Conservation (phyloP, 345 rosid genomes). For the Jatropha curcas region DNA sequence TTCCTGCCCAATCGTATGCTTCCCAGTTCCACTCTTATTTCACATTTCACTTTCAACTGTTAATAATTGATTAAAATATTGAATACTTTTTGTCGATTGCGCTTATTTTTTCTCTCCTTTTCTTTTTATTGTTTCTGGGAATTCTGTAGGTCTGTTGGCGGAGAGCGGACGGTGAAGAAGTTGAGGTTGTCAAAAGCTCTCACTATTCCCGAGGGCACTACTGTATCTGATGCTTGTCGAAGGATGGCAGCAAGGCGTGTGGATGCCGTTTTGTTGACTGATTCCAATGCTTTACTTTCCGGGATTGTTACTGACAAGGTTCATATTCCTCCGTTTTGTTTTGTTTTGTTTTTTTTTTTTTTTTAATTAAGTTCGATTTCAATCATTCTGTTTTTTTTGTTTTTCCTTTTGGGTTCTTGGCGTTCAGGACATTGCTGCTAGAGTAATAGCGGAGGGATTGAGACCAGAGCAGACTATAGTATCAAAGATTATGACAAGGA, state of each 20-base stretch:
- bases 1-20: conserved; percentile 49
- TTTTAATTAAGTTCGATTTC: not conserved
- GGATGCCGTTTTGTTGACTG: conserved; percentile 84
- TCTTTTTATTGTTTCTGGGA: conserved; percentile 10
- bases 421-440: conserved; percentile 62
- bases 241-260: conserved; percentile 96
- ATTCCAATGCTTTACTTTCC: conserved; percentile 83
- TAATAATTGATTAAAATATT: no score
- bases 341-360: not conserved
- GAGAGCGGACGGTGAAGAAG: conserved; percentile 93
- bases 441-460: conserved; percentile 95
- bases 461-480: conserved; percentile 86
- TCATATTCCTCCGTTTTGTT: not conserved
- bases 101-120: no score
- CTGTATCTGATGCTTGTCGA: conserved; percentile 83
- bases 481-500: conserved; percentile 90
- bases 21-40: not conserved
- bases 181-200: conserved; percentile 88
- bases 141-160: conserved; percentile 35
- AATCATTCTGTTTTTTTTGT: not conserved
- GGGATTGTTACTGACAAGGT: conserved; percentile 96
- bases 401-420: conserved; percentile 5
- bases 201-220: conserved; percentile 90
- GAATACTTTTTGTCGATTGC: not conserved
- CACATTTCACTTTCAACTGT: no score